These are phyloP conservation scores for Picochlorum sp. DNA, from an alignment of 139 green algal genomes.

Conservation along the genomic window DNA sequence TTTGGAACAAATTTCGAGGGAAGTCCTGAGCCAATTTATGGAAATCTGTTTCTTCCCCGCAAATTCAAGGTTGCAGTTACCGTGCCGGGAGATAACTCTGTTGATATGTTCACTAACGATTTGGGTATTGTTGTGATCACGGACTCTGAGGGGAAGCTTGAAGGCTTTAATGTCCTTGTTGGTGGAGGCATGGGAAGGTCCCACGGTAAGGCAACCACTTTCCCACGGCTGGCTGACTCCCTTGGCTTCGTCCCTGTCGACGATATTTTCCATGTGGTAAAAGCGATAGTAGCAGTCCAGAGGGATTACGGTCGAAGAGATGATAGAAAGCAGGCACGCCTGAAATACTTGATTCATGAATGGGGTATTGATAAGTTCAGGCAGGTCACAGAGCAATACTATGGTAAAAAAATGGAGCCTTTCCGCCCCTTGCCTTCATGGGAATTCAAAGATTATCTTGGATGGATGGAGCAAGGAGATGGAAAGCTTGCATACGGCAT, in stretches of 20 bases:
- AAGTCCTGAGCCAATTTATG: conserved; percentile 95
- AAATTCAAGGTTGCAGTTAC: conserved; percentile 97
- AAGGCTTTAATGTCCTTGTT: conserved; percentile 88
- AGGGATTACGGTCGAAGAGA: conserved; percentile 96
- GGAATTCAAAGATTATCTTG: conserved; percentile 92
- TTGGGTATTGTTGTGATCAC: conserved; percentile 79
- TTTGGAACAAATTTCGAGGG: conserved; percentile 94
- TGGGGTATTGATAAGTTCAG: conserved; percentile 95
- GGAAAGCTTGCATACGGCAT: conserved; percentile 84
- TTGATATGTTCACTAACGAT: conserved; percentile 98
- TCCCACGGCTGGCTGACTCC: conserved; percentile 77
- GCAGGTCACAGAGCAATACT: conserved; percentile 91
- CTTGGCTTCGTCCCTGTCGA: conserved; percentile 90
- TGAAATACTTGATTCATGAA: conserved; percentile 97
- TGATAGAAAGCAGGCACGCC: conserved; percentile 79
- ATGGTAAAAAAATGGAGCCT: conserved; percentile 87
- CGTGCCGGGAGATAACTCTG: conserved; percentile 82
- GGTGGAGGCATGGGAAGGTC: conserved; percentile 89
- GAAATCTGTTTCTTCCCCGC: conserved; percentile 86
- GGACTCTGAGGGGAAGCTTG: conserved; percentile 51
- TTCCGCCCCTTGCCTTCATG: conserved; percentile 84
- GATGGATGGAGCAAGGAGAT: conserved; percentile 93
- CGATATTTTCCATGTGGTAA: conserved; percentile 89
- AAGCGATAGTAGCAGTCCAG: conserved; percentile 91
- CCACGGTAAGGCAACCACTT: conserved; percentile 69